Conservation (phyloP, 352 stramenopile species). For the Phytophthora melonis region DNA sequence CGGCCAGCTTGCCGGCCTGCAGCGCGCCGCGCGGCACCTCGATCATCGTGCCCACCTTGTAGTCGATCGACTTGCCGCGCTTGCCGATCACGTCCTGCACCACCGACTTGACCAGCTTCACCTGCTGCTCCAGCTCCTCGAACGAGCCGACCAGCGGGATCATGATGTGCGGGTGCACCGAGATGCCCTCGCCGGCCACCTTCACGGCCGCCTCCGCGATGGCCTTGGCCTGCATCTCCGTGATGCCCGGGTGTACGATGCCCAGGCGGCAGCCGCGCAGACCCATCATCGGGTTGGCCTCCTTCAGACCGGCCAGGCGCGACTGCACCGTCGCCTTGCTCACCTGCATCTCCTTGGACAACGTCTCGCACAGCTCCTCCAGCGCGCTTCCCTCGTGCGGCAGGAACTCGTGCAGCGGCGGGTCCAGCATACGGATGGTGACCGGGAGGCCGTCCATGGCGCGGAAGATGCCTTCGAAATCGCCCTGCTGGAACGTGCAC, state of each 20-base stretch:
- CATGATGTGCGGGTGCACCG: slow-evolving; percentile 35
- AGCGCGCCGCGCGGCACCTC: slow-evolving; percentile 33
- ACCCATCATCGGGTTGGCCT: slow-evolving; percentile 45
- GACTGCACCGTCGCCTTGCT: slow-evolving; percentile 33
- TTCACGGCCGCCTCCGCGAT: slow-evolving; percentile 33
- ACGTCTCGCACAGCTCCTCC: slow-evolving; percentile 32
- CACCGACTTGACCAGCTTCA: slow-evolving; percentile 37
- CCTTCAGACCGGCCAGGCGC: slow-evolving; percentile 28
- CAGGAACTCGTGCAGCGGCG: slow-evolving; percentile 34
- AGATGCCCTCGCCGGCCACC: slow-evolving; percentile 29
- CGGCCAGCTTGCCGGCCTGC: slow-evolving; percentile 33
- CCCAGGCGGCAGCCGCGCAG: slow-evolving; percentile 22
- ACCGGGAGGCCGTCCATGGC: slow-evolving; percentile 32
- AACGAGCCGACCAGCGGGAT: slow-evolving; percentile 34
- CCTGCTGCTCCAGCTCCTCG: slow-evolving; percentile 36
- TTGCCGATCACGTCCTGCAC: slow-evolving; percentile 35
- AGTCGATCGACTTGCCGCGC: slow-evolving; percentile 33
- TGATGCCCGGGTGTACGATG: slow-evolving; percentile 41
- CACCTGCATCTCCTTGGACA: slow-evolving; percentile 29
- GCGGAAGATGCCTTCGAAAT: slow-evolving; percentile 40
- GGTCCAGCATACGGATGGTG: slow-evolving; percentile 37
- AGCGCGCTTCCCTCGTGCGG: slow-evolving; percentile 33
- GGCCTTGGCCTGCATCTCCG: slow-evolving; percentile 40
- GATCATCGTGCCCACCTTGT: slow-evolving; percentile 42
- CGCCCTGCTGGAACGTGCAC: no score